Percentiles rank a stretch among this genome's conserved stretches.
Evolutionary conservation across 176 grass and related monocot species (phyloP).

Genomic region (Avena insularis): DNA sequence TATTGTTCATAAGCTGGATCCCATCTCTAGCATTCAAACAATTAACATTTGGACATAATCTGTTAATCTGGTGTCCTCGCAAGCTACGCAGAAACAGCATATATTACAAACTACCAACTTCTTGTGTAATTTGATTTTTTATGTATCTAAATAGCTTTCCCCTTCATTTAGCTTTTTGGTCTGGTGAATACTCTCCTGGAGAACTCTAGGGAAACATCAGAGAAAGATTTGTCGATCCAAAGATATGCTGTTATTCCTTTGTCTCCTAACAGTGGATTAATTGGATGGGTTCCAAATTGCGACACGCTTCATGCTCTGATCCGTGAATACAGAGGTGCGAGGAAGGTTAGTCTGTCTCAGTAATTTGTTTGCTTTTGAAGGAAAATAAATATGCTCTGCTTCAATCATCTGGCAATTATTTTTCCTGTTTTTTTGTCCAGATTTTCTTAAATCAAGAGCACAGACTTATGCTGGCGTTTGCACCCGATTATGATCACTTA

Average conservation of each 20-base stretch:
- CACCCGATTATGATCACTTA: slow-evolving; percentile 94
- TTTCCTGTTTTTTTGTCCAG: slow-evolving; percentile 55
- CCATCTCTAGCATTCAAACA: too few species aligned
- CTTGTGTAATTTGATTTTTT: background rate
- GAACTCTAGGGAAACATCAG: slow-evolving; percentile 88
- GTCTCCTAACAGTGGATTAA: slow-evolving; percentile 97
- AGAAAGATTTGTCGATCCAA: slow-evolving; percentile 97
- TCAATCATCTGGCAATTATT: slow-evolving; percentile 9
- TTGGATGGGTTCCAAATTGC: slow-evolving; percentile 96
- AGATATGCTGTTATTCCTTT: slow-evolving; percentile 97
- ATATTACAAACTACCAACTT: slow-evolving; percentile 15
- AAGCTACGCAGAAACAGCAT: slow-evolving; percentile 8
- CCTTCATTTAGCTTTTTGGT: slow-evolving; percentile 80
- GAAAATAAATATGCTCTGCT: slow-evolving; percentile 17
- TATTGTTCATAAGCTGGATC: too few species aligned
- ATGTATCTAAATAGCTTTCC: slow-evolving; percentile 38
- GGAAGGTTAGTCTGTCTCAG: slow-evolving; percentile 74
- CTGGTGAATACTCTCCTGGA: slow-evolving; percentile 96
- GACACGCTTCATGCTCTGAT: slow-evolving; percentile 95
- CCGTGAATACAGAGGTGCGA: slow-evolving; percentile 93
- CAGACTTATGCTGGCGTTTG: slow-evolving; percentile 91
- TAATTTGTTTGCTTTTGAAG: slow-evolving; percentile 35
- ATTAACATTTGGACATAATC: background rate
- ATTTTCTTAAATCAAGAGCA: slow-evolving; percentile 99
- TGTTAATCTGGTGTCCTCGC: slow-evolving; percentile 14